Evolutionary conservation across 345 rosid genomes (phyloP).

Genomic region (Brassica incana): DNA sequence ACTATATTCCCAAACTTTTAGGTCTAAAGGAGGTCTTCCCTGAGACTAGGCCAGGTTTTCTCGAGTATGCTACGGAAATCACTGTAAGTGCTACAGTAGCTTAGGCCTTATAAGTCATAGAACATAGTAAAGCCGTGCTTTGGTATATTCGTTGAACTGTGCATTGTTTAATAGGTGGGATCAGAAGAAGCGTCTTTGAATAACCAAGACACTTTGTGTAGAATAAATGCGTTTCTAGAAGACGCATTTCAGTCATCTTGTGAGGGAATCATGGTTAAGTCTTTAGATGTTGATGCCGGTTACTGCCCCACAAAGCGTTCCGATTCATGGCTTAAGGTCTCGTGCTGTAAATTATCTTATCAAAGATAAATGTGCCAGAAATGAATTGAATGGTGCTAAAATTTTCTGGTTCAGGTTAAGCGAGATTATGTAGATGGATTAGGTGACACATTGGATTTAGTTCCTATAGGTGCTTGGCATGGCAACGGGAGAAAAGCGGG

Average conservation of each 20-base stretch:
- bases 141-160: conserved; percentile 5
- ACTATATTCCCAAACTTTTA: conserved; percentile 24
- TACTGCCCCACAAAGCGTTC: conserved; percentile 82
- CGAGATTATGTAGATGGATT: conserved; percentile 85
- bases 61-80: conserved; percentile 69
- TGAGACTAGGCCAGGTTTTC: conserved; percentile 62
- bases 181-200: conserved; percentile 53
- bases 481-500: conserved; percentile 95
- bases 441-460: conserved; percentile 82
- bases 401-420: conserved; percentile 60
- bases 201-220: conserved; percentile 45
- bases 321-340: conserved; percentile 91
- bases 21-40: conserved; percentile 65
- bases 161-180: conserved; percentile 51
- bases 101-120: background rate
- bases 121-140: background rate
- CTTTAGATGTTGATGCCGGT: conserved; percentile 66
- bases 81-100: conserved; percentile 47
- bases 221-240: conserved; percentile 63
- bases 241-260: conserved; percentile 69
- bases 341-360: background rate
- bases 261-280: conserved; percentile 87
- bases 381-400: conserved; percentile 5
- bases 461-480: conserved; percentile 95
- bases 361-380: background rate